Base-by-base conservation (phyloP, 352 stramenopile genomes). In the Phytophthora chlamydospora region DNA sequence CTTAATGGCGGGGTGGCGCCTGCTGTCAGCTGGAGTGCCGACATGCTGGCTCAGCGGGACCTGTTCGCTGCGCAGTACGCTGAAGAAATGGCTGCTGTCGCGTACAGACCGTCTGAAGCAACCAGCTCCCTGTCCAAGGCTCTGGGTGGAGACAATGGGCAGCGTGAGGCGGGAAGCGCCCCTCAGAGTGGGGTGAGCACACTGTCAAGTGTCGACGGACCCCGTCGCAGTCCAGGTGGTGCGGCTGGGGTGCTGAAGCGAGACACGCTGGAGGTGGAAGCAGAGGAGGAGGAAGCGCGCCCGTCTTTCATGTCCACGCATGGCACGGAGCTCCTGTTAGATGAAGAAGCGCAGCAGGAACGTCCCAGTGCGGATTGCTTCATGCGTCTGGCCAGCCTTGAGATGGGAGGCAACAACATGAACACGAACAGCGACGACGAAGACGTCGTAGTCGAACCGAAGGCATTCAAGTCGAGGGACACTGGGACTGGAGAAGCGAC, bases 261-360 rank as follows among this genome's bases (percentile, higher is more conserved):
- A 27, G 66, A 71, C 29, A 68, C 44, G 6, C 39, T 75, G 6
- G 61, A 71, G 46, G 24, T 45, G 10, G 56, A 75, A 63, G 62
- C 41, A 27, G 62, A 65, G 38, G 67, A 72, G 48, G 67, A 72
- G 24, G 58, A 64, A 17, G 77, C 81, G 5, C 86, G 84, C 8
- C 73, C 80, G 42, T 95, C 86, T 4, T 91, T 88, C 29, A 61
- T 95, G 32, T 95, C 86, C 4, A 93, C 81, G 3, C 77, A 90
- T 34, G 80, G 83, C 40, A 78, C 75, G 16, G 68, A 69, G 17
- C 58, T 75, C 10, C 27, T 72, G 10, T 11, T 76, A 29, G 62
- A 75, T 1, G 71, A 80, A 16, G 67, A 80, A 66, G 56, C 35
- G 27, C 71, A 76, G 27, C 66, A 74, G 31, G 62, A 70, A 33